These are phyloP conservation scores for Alliaria petiolata DNA, from an alignment of 345 rosid genomes.

Conservation along the genomic window DNA sequence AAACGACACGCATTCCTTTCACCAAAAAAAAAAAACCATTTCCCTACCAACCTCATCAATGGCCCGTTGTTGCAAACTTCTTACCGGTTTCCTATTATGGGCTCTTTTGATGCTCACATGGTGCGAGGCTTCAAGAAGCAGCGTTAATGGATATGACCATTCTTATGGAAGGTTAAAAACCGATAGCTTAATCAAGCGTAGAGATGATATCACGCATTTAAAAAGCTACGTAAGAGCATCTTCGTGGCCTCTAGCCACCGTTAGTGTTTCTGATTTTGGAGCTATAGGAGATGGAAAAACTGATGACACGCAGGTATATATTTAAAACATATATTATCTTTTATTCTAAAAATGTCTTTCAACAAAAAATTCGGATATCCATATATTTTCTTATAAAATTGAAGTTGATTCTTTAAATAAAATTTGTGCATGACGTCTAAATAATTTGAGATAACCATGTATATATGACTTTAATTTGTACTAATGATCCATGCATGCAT, in stretches of 20 bases:
- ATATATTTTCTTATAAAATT: background rate
- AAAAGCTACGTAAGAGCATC: conserved; percentile 11
- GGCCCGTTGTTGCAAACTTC: conserved; percentile 15
- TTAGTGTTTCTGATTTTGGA: conserved; percentile 54
- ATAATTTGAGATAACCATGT: background rate
- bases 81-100: conserved; percentile 3
- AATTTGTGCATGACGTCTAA: background rate
- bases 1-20: conserved; percentile 11
- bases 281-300: conserved; percentile 50
- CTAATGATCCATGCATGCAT: conserved; percentile 26
- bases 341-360: background rate
- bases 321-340: background rate
- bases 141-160: conserved; percentile 21
- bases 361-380: background rate
- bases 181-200: conserved; percentile 27
- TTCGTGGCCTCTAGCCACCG: background rate
- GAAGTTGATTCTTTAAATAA: background rate
- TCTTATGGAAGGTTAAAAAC: conserved; percentile 14
- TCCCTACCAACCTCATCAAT: conserved; percentile 10
- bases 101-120: conserved; percentile 10
- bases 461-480: background rate
- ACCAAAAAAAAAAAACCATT: background rate
- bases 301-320: conserved; percentile 59
- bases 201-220: background rate
- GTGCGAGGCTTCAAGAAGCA: conserved; percentile 22